Evolutionary conservation across 2,329 filamentous ascomycete species (phyloP).

Genomic region (Catunica adiposa): DNA sequence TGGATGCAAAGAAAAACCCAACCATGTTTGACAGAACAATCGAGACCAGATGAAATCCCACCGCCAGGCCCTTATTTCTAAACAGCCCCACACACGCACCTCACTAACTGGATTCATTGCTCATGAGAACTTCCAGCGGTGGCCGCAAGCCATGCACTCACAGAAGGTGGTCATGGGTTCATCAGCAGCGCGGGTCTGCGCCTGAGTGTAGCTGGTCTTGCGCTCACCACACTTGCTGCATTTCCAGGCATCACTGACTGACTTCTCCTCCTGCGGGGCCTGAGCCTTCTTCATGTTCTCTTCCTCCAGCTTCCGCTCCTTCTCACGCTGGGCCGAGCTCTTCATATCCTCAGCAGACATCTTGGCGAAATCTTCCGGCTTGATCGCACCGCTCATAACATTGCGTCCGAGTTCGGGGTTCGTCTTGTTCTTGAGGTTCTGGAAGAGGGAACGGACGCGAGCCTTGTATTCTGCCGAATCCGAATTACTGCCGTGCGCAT

Average conservation of each 20-base stretch:
- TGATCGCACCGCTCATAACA: slow-evolving; percentile 60
- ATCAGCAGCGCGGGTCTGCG: slow-evolving; percentile 88
- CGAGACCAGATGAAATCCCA: background rate
- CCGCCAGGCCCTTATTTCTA: background rate
- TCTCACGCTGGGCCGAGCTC: slow-evolving; percentile 61
- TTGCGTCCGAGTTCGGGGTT: slow-evolving; percentile 62
- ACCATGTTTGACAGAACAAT: background rate
- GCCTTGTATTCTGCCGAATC: slow-evolving; percentile 54
- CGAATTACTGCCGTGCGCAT: slow-evolving; percentile 47
- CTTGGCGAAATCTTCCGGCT: slow-evolving; percentile 55
- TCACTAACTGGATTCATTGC: background rate
- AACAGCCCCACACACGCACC: background rate
- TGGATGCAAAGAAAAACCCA: too few relatives aligned
- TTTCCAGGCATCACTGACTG: slow-evolving; percentile 70
- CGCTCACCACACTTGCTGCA: slow-evolving; percentile 87
- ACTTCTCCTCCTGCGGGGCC: slow-evolving; percentile 82
- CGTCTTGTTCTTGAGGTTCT: slow-evolving; percentile 85
- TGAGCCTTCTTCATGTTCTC: slow-evolving; percentile 97
- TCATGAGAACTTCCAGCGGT: slow-evolving; percentile 51
- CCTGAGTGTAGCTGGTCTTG: slow-evolving; percentile 90
- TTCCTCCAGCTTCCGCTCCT: slow-evolving; percentile 60
- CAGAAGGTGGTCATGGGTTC: slow-evolving; percentile 76
- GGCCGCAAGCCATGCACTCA: slow-evolving; percentile 52
- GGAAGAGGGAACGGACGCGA: slow-evolving; percentile 83
- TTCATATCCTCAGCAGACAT: slow-evolving; percentile 90